phyloP scores from a whole-genome alignment of 2,329 filamentous ascomycete species.

The Fusarium keratoplasticum region DNA sequence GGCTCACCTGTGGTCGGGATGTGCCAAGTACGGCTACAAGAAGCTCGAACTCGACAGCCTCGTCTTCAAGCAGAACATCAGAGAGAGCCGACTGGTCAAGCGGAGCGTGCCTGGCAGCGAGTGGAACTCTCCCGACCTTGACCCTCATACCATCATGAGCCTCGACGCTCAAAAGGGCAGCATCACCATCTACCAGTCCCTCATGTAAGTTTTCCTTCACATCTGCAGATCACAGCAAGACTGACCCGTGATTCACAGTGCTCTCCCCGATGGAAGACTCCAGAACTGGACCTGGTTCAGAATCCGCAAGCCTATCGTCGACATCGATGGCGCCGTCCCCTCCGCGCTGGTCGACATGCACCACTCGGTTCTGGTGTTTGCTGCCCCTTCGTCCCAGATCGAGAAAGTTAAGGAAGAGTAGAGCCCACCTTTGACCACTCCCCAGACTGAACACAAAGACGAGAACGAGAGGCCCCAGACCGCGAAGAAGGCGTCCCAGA shows the following conservation, averaged over 20 bases:
- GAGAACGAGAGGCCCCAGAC: not conserved
- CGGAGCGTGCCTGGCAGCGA: not conserved
- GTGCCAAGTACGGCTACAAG: slow-evolving; percentile 34
- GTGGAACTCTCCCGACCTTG: not conserved
- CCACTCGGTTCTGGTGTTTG: slow-evolving; percentile 32
- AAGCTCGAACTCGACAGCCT: slow-evolving; percentile 40
- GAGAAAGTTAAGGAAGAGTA: slow-evolving; percentile 38
- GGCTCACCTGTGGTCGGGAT: slow-evolving; percentile 28
- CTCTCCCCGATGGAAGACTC: not conserved
- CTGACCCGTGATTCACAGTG: not conserved
- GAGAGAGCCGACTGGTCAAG: not conserved
- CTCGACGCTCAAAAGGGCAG: slow-evolving; percentile 24
- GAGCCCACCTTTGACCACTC: slow-evolving; percentile 22
- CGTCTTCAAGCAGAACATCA: slow-evolving; percentile 23
- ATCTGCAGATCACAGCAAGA: not conserved
- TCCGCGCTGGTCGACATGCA: slow-evolving; percentile 14
- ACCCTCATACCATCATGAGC: not conserved
- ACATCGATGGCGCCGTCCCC: slow-evolving; percentile 2
- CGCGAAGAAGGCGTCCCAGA: not conserved
- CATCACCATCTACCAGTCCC: slow-evolving; percentile 36
- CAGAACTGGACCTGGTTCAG: slow-evolving; percentile 42
- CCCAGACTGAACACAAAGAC: not conserved
- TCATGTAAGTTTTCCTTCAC: slow-evolving; percentile 24
- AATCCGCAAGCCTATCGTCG: slow-evolving; percentile 35
- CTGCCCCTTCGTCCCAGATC: slow-evolving; percentile 30